These are phyloP conservation scores for Bryoglossum gracile DNA, from an alignment of 495 filamentous ascomycete species.

Conservation along the genomic window DNA sequence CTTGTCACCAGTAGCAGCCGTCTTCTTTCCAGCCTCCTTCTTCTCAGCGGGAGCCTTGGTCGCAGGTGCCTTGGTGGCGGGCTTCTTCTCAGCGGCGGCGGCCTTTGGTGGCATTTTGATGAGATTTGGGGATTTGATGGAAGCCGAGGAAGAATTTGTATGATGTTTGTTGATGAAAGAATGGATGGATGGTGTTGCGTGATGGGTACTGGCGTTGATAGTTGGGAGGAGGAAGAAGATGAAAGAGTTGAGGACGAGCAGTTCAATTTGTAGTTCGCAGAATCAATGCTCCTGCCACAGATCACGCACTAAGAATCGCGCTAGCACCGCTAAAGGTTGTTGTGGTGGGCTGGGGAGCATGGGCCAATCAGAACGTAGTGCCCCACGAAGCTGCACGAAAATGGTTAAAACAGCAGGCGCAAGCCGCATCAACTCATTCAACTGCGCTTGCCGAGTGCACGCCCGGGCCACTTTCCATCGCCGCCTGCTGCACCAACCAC, in stretches of 20 bases:
- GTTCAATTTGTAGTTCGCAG: neutral
- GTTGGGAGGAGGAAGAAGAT: constrained; percentile 34
- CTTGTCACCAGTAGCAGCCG: constrained; percentile 90
- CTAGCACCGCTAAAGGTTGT: neutral
- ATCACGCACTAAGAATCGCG: neutral
- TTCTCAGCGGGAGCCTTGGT: constrained; percentile 85
- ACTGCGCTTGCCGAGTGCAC: too few relatives aligned
- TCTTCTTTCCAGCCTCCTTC: constrained; percentile 99
- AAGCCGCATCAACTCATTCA: too few relatives aligned
- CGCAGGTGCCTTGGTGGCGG: constrained; percentile 94
- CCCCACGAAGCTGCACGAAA: too few relatives aligned
- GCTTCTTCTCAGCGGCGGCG: constrained; percentile 93
- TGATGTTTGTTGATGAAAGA: too few relatives aligned
- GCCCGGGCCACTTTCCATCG: too few relatives aligned
- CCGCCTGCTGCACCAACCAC: neutral
- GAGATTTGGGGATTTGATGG: constrained; percentile 9
- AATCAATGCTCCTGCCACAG: neutral
- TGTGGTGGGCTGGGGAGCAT: too few relatives aligned
- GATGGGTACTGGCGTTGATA: constrained; percentile 24
- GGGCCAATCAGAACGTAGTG: too few relatives aligned
- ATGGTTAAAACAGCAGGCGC: too few relatives aligned
- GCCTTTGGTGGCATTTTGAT: constrained; percentile 90
- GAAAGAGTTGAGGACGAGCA: constrained; percentile 26
- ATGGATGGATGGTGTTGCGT: constrained; percentile 16
- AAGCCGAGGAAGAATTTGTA: constrained; percentile 7